phyloP scores from a whole-genome alignment of 306 rosid genomes.

The Crataegus laevigata region DNA sequence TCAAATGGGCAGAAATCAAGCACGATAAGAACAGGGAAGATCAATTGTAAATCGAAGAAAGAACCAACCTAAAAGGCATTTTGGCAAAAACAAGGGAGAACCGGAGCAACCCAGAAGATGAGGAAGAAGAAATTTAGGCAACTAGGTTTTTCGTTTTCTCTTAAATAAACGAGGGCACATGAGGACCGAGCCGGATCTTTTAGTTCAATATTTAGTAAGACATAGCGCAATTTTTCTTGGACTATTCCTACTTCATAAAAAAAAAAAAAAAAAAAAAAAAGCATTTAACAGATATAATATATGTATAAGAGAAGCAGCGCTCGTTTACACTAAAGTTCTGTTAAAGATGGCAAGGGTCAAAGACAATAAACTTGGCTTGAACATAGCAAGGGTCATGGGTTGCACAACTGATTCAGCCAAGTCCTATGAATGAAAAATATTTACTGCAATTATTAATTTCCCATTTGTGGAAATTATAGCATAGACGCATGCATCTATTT shows the following conservation, averaged over 20 bases:
- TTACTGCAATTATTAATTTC: no score
- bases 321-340: background rate
- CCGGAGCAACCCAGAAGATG: background rate
- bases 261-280: background rate
- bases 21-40: background rate
- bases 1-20: background rate
- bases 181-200: background rate
- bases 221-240: background rate
- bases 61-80: background rate
- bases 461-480: no score
- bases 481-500: no score
- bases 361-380: no score
- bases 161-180: background rate
- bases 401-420: no score
- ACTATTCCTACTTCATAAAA: background rate
- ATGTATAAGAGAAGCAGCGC: background rate
- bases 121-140: background rate
- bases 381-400: no score
- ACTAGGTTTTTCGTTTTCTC: background rate
- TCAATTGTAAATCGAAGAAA: background rate
- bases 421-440: no score
- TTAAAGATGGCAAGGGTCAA: no score
- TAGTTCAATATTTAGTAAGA: background rate
- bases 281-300: background rate
- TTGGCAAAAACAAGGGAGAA: background rate